Base-by-base conservation (phyloP, 108 stramenopile species). In the Skeletonema grethae region DNA sequence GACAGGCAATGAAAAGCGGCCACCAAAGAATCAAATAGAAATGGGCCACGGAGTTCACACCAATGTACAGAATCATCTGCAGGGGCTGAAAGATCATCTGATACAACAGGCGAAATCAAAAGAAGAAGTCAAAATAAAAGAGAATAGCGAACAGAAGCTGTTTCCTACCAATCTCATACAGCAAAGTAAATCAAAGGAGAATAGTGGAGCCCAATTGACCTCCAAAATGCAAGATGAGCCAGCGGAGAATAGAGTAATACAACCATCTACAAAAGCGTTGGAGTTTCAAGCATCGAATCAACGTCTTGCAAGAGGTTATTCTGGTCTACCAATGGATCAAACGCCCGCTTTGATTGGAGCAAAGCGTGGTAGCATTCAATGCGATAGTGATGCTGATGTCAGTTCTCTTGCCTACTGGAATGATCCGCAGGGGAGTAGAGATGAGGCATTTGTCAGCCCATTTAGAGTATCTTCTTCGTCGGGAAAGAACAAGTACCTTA, bases 351-450 rank as follows among this genome's bases (percentile, higher is more conserved):
- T 92, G 59, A 55, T 88, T 45, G 91, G 89, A n/a, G 91, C 91
- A 25, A 71, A 77, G 46, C 75, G 86, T 39, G 91, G 88, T 16
- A 85, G 77, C 25, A 75, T 92, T 16, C 80, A 87, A 25, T 89
- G 88, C 58, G 82, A 83, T 24, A 65, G 72, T 13, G 70, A 82
- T 39, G 67, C 79, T 61, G 62, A 79, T 57, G 68, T 75, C 0
- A 86, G 88, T 62, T 65, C 80, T 31, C 65, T 92, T 55, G 93
- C 78, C 2, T 94, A 94, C 55, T 94, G 93, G 93, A 90, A 94
- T 63, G 85, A 87, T 50, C 90, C 88, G 9, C 89, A 88, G 62
- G 88, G 88, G 48, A 84, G 59, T 10, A 67, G 82, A 24, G 89
- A 94, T 45, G 73, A 75, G 63, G 69, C 82, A 32, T 92, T 87